phyloP scores from a whole-genome alignment of 495 filamentous ascomycete species.

The Penicillium paxilli region DNA sequence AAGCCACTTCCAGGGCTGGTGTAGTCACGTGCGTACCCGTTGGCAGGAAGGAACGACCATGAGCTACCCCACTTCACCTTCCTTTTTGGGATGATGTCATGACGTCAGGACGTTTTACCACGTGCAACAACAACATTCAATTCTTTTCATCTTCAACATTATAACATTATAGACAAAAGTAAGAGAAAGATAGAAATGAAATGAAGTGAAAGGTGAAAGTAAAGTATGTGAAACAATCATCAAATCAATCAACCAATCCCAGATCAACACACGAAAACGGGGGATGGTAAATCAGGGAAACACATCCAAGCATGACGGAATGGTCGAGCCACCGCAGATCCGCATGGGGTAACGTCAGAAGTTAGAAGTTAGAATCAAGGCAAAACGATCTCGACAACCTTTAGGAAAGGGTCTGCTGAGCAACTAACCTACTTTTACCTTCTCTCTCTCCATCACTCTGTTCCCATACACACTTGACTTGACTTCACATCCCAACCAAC shows the following conservation, averaged over 20 bases:
- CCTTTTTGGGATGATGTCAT: not conserved
- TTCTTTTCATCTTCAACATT: not conserved
- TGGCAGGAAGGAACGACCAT: too few species aligned
- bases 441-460: not conserved
- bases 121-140: not conserved
- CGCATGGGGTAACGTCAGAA: not conserved
- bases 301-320: constrained; percentile 19
- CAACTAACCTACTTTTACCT: too few species aligned
- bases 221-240: not conserved
- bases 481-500: not conserved
- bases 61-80: not conserved
- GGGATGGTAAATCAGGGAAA: constrained; percentile 26
- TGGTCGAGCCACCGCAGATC: constrained; percentile 8
- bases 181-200: not conserved
- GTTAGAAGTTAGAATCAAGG: not conserved
- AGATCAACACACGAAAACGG: too few species aligned
- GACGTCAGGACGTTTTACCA: not conserved
- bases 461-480: not conserved
- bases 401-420: too few species aligned
- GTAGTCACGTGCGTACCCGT: not conserved
- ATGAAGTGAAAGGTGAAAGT: not conserved
- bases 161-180: not conserved
- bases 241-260: constrained; percentile 7
- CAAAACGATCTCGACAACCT: too few species aligned
- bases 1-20: not conserved